Evolutionary conservation across 1,284 basidiomycete genomes (phyloP).

Genomic region (Ustilago curta): DNA sequence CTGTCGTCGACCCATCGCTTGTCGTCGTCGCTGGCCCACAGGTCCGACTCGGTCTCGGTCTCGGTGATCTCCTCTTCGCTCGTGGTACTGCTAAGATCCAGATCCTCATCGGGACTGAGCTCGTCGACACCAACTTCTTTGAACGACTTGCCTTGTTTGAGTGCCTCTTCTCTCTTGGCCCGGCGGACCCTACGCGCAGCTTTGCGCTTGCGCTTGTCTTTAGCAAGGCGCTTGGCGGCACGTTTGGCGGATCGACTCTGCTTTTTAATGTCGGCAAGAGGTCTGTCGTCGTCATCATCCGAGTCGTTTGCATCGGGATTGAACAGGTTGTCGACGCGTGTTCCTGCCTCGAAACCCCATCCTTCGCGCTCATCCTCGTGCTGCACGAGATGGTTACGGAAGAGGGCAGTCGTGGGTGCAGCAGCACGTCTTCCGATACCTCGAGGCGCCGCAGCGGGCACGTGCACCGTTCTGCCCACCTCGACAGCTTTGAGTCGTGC

Average conservation of each 20-base stretch:
- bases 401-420: slow-evolving; percentile 64
- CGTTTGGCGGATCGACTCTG: slow-evolving; percentile 41
- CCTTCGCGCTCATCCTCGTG: slow-evolving; percentile 65
- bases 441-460: slow-evolving; percentile 57
- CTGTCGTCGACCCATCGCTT: slow-evolving; percentile 60
- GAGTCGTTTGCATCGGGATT: slow-evolving; percentile 28
- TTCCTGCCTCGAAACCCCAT: slow-evolving; percentile 66
- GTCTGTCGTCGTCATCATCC: slow-evolving; percentile 48
- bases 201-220: slow-evolving; percentile 57
- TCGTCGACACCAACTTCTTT: slow-evolving; percentile 55
- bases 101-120: slow-evolving; percentile 61
- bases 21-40: slow-evolving; percentile 58
- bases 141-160: slow-evolving; percentile 49
- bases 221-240: slow-evolving; percentile 50
- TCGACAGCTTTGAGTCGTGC: slow-evolving; percentile 46
- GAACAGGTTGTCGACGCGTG: slow-evolving; percentile 44
- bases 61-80: slow-evolving; percentile 41
- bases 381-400: slow-evolving; percentile 66
- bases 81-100: slow-evolving; percentile 53
- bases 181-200: slow-evolving; percentile 51
- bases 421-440: slow-evolving; percentile 64
- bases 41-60: slow-evolving; percentile 42
- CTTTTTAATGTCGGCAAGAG: slow-evolving; percentile 49
- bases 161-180: slow-evolving; percentile 47
- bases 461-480: slow-evolving; percentile 37